phyloP scores from a whole-genome alignment of 2,329 filamentous ascomycete genomes.

The Thermothelomyces thermophilus region DNA sequence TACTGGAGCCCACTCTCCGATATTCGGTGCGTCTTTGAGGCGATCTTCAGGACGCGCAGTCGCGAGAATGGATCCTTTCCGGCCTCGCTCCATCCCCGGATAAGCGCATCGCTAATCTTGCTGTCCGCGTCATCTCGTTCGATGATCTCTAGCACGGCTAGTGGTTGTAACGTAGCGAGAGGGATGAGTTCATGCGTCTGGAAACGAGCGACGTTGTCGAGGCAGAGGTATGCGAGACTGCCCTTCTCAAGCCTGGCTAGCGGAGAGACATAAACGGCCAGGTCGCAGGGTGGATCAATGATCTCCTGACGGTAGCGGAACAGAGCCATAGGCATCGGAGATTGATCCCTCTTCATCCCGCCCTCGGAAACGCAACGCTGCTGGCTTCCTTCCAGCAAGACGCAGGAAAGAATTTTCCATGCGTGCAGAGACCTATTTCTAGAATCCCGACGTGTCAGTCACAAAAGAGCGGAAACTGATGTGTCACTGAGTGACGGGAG shows the following conservation, averaged over 20 bases:
- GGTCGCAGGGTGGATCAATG: neutral
- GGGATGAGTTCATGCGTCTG: slow-evolving; percentile 11
- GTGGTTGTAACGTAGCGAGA: slow-evolving; percentile 9
- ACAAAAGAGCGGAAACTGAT: no score
- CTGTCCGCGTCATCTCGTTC: neutral
- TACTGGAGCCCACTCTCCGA: slow-evolving; percentile 37
- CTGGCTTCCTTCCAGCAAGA: neutral
- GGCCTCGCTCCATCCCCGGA: slow-evolving; percentile 40
- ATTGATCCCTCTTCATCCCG: neutral
- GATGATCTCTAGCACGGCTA: slow-evolving; percentile 14
- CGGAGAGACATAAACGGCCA: slow-evolving; percentile 4
- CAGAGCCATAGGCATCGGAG: neutral
- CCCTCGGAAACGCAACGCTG: neutral
- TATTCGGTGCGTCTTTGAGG: slow-evolving; percentile 9
- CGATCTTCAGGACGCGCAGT: slow-evolving; percentile 41
- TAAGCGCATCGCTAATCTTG: slow-evolving; percentile 37
- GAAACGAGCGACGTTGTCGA: slow-evolving; percentile 34
- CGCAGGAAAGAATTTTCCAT: slow-evolving; percentile 1
- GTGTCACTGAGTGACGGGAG: no score
- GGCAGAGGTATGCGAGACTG: slow-evolving; percentile 37
- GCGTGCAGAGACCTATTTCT: slow-evolving; percentile 8
- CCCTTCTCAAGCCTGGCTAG: slow-evolving; percentile 3
- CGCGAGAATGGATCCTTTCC: slow-evolving; percentile 37
- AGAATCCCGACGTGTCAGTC: neutral
- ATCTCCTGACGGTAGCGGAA: slow-evolving; percentile 9